Percentiles rank a stretch among this genome's conserved stretches.
These are phyloP conservation scores for Ceratobasidium sp. DNA, from an alignment of 1,284 basidiomycete species.

Conservation along the genomic window DNA sequence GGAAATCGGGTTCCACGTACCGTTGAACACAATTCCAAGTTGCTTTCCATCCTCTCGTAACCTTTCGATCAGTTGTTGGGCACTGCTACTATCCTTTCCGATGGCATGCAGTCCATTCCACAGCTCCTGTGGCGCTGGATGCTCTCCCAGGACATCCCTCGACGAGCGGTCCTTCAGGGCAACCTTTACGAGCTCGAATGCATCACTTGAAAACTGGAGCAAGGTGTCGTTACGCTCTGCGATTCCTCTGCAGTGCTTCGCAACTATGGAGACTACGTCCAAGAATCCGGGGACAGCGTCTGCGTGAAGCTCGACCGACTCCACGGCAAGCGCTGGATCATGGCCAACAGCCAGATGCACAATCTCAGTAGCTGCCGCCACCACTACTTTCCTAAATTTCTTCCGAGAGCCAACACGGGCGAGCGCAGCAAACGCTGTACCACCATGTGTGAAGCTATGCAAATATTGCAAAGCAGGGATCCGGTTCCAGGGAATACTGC, in stretches of 20 bases:
- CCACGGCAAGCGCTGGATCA: background rate
- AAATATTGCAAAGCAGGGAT: constrained; percentile 2
- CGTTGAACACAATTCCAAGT: no score
- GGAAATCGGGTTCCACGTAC: no score
- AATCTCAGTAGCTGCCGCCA: background rate
- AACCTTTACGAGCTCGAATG: background rate
- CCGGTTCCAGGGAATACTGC: constrained; percentile 1
- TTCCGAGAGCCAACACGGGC: no score
- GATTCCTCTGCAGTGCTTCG: background rate
- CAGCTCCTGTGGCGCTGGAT: no score
- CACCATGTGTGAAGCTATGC: background rate
- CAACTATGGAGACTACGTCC: background rate
- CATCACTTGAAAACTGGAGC: background rate
- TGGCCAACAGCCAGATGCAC: background rate
- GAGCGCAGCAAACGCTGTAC: background rate
- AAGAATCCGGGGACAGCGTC: background rate
- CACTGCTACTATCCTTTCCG: no score
- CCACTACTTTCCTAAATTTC: no score
- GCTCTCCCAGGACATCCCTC: no score
- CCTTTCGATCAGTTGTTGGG: no score
- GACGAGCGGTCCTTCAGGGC: background rate
- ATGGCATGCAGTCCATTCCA: no score
- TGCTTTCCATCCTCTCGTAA: no score
- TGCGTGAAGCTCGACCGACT: background rate
- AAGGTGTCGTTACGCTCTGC: background rate